Conservation (phyloP, 129 eudicot genomes). For the Chrysanthemum lavandulifolium region DNA sequence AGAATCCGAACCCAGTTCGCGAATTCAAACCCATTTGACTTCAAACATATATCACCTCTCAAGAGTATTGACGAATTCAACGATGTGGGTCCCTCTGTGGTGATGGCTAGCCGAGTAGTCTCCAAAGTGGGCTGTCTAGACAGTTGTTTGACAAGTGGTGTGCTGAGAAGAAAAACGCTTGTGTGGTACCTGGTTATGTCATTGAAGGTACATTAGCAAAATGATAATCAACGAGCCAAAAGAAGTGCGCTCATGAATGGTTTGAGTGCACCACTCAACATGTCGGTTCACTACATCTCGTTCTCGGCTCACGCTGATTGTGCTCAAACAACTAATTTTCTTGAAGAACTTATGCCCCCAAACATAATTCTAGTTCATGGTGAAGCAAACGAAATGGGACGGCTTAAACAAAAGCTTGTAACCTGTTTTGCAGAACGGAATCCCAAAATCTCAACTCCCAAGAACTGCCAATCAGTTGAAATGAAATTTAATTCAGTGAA, state of each 20-base stretch:
- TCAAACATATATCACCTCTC: conserved; percentile 83
- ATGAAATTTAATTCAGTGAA: conserved; percentile 86
- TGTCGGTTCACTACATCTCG: conserved; percentile 92
- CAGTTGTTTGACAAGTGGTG: conserved; percentile 97
- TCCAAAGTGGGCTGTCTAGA: conserved; percentile 89
- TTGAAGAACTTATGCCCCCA: conserved; percentile 98
- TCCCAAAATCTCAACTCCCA: conserved; percentile 77
- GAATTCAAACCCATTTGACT: conserved; percentile 78
- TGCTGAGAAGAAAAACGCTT: conserved; percentile 81
- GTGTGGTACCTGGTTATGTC: conserved; percentile 89
- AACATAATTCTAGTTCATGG: conserved; percentile 94
- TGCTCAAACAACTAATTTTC: conserved; percentile 82
- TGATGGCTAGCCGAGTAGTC: conserved; percentile 95
- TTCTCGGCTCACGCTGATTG: conserved; percentile 98
- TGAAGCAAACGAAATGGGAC: conserved; percentile 92
- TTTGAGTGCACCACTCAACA: conserved; percentile 78
- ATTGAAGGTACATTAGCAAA: conserved; percentile 83
- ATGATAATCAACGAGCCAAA: conserved; percentile 89
- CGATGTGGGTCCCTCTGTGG: conserved; percentile 89
- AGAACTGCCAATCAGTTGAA: conserved; percentile 92
- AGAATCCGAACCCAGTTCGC: conserved; percentile 84
- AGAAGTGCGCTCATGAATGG: conserved; percentile 90
- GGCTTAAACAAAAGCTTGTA: conserved; percentile 82
- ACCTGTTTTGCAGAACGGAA: conserved; percentile 73
- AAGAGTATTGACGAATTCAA: conserved; percentile 78